Evolutionary conservation across 177 flowering plant genomes (phyloP), one percentile per base, ranked within the genome.

Genomic region (Vitis hybrid): DNA sequence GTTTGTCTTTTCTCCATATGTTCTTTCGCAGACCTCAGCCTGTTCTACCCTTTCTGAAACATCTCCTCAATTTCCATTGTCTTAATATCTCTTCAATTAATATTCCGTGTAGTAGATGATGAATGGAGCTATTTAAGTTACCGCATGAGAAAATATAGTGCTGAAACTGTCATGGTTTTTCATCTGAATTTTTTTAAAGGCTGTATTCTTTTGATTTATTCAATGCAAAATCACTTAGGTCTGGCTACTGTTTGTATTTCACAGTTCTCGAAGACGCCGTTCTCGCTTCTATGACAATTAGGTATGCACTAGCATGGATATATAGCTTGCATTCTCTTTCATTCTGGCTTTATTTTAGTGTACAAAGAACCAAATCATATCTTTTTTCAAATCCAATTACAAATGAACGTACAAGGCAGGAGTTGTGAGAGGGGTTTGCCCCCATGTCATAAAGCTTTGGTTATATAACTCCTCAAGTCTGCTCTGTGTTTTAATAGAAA

Each of bases 261-360:
- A 65, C 90, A 91, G 97, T 74, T 89, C 82, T 20, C 80, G 85
- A 63, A 89, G 92, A 71, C 88, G 90, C 10, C 86, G 86, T 3
- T 91, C 91, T 52, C 90, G 90, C 77, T 86, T 89, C 83, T 75
- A 83, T 73, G 88, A 84, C 72, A 79, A 71, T 71, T 91, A 88
- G 90, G 88, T 82, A 81, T 71, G 81, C 53, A 18, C 31, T 68
- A 13, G 49, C n/a, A 26, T 26, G 54, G n/a, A 52, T 67, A 68
- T 26, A 16, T 53, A 18, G 31, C 3, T 3, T 53, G 16, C 1
- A 15, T 53, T 58, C n/a, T 29, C 48, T 55, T 45, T 62, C 22
- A 45, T 52, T 5, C 12, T 5, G 59, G 59, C 19, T 29, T 54
- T 31, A 53, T 22, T 66, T 63, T 48, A 18, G 18, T 56, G 15